Conservation (phyloP, 257 asterid species). For the Mitragyna speciosa region DNA sequence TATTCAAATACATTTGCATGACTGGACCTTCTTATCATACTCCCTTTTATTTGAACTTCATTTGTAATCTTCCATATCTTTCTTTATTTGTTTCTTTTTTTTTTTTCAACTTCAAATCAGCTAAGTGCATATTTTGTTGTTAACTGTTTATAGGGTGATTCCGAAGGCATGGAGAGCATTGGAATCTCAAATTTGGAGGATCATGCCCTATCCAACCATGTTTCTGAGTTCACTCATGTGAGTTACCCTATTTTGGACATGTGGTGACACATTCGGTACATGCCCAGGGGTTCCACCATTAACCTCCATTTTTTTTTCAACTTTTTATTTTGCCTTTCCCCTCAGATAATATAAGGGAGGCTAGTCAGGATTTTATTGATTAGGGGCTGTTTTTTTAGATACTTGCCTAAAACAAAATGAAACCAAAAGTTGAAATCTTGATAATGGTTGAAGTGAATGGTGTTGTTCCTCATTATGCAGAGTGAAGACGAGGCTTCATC, state of each 20-base stretch:
- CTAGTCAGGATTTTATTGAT: neutral
- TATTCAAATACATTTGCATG: neutral
- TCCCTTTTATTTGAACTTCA: neutral
- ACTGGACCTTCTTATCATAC: neutral
- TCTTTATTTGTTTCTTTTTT: no score
- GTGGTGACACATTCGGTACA: neutral
- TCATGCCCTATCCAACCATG: constrained; percentile 34
- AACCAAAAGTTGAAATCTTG: constrained; percentile 2
- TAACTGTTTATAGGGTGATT: constrained; percentile 47
- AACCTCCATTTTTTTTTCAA: neutral
- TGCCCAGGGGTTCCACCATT: neutral
- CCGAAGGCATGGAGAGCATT: constrained; percentile 38
- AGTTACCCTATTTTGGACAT: constrained; percentile 25
- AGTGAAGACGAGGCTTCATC: constrained; percentile 58
- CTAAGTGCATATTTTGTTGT: constrained; percentile 3
- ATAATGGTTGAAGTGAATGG: neutral
- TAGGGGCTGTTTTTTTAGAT: neutral
- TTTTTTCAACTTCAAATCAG: neutral
- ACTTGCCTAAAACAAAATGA: neutral
- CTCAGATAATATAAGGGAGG: neutral
- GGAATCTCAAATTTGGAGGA: constrained; percentile 33
- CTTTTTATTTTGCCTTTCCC: neutral
- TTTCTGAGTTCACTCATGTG: constrained; percentile 50
- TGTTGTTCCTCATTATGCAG: constrained; percentile 30
- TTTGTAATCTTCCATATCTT: neutral